Percentiles rank a stretch among this genome's conserved stretches.
Conservation (phyloP, 1,284 basidiomycete genomes). For the Rhodotorula sp. region DNA sequence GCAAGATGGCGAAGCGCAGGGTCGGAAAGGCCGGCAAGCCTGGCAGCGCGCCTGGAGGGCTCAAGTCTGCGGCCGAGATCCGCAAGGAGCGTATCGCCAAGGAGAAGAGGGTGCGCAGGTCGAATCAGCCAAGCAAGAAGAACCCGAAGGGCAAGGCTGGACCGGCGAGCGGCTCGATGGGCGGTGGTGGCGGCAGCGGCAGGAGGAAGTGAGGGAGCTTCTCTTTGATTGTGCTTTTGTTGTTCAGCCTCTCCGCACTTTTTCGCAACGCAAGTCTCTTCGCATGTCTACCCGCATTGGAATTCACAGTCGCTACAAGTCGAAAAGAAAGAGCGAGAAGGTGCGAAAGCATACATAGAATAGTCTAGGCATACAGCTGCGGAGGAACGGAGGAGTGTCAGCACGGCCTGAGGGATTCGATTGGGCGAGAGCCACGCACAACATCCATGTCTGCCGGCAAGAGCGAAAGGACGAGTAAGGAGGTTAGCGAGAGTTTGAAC, state of each 20-base stretch:
- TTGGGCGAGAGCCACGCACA: slow-evolving; percentile 11
- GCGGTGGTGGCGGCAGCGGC: slow-evolving; percentile 7
- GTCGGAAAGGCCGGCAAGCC: slow-evolving; percentile 39
- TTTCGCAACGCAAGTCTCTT: too few species aligned
- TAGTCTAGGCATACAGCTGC: slow-evolving; percentile 3
- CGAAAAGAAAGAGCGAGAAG: too few species aligned
- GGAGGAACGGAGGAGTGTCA: not conserved
- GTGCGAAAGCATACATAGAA: not conserved
- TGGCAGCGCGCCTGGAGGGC: slow-evolving; percentile 45
- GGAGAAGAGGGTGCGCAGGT: slow-evolving; percentile 41
- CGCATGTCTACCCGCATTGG: too few species aligned
- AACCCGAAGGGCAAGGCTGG: slow-evolving; percentile 23
- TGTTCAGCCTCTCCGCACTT: too few species aligned
- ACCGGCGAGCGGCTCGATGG: slow-evolving; percentile 2
- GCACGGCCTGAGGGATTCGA: not conserved
- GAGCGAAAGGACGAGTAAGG: not conserved
- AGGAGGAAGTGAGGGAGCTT: not conserved
- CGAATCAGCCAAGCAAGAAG: slow-evolving; percentile 41
- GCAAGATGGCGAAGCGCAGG: slow-evolving; percentile 35
- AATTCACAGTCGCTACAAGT: too few species aligned
- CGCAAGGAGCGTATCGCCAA: slow-evolving; percentile 65
- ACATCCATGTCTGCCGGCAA: slow-evolving; percentile 36
- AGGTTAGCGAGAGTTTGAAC: not conserved
- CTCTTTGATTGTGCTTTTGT: too few species aligned
- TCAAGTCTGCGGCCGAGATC: slow-evolving; percentile 77